Evolutionary conservation across 2,329 filamentous ascomycete species (phyloP), one percentile per base, ranked within the genome.

Genomic region (Apiospora marii): DNA sequence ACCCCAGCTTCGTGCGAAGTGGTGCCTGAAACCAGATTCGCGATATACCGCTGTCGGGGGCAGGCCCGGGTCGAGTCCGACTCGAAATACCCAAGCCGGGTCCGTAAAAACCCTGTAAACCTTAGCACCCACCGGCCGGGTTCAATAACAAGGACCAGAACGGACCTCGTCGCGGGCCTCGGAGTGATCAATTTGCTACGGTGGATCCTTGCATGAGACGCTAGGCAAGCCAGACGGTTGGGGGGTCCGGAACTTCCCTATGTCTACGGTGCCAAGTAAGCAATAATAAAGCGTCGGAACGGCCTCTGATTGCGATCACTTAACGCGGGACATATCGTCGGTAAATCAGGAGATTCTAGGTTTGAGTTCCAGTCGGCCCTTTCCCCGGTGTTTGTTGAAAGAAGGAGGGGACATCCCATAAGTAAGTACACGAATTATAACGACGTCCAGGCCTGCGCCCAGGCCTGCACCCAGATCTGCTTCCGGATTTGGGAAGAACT

Each of bases 241-340:
- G 48, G 48, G 48, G 24, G 48, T 22, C 48, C 48, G 48, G 48
- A 49, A 24, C 22, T 22, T 49, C 12, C 22, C 48, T 6, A 24
- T 12, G 48, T 10, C 48, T n/a, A 1, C 10, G 22, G 22, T 49
- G 6, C 22, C 10, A 49, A 49, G 48, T 49, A 49, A 4, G 48
- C n/a, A 49, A 51, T 24, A 3, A 41, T 41, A 41, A 41, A 58
- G 4, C 37, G n/a, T 22, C 46, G 37, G 10, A 22, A n/a, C 22
- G 81, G 81, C 82, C 81, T 83, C 81, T 83, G 81, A 84, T 82
- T 83, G 83, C 82, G 81, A 83, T 72, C 61, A 13, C 16, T 10
- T 24, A n/a, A 27, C 7, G 8, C 37, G 10, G 37, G 10, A 41
- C 37, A 8, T 41, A 41, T 41, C 37, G 22, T 64, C 13, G 58